Evolutionary conservation across 2,329 filamentous ascomycete genomes (phyloP), one percentile per base, ranked within the genome.

Genomic region (Penicillium sp.): DNA sequence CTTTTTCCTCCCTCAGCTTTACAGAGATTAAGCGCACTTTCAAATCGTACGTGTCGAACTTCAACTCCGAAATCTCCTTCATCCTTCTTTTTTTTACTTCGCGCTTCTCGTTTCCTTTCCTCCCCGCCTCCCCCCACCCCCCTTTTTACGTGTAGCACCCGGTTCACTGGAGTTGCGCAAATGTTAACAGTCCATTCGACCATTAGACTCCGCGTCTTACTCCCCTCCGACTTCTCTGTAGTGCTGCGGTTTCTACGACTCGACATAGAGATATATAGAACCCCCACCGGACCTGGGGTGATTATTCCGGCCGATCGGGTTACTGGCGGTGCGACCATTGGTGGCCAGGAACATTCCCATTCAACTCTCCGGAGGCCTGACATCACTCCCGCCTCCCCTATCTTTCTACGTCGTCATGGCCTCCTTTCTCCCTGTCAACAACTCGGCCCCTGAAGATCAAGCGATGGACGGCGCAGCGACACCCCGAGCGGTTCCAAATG

Each of bases 401-500:
- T 25, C 25, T 41, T 49, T 50, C 61, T 58, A 53, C 56, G 52
- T 59, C 58, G 53, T 55, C 62, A 75, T 83, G 79, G 75, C 80
- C 57, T 72, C 77, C 50, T 84, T 85, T 65, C 75, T 78, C 63
- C 77, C 82, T 54, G 80, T 84, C 64, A 84, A 84, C 68, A 78
- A 76, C 53, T 76, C 75, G 49, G 70, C 80, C 47, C 67, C 74
- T 52, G 72, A 72, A 43, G 66, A 68, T 44, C 65, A 65, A 50
- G 65, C 72, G 41, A 72, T 74, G 54, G 75, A 75, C 42, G 79
- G 80, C 56, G 79, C 78, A 56, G 76, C 73, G 7, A 83, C 80
- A 19, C 80, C 75, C 50, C 79, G 71, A 71, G 70, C 67, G 64
- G 60, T 63, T 62, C 59, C 62, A 64, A 71, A 68, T 53, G 60